Percentiles rank a stretch among this genome's conserved stretches.
Evolutionary conservation across 1,139 yeast species (phyloP).

Genomic region (Yamadazyma oceani): DNA sequence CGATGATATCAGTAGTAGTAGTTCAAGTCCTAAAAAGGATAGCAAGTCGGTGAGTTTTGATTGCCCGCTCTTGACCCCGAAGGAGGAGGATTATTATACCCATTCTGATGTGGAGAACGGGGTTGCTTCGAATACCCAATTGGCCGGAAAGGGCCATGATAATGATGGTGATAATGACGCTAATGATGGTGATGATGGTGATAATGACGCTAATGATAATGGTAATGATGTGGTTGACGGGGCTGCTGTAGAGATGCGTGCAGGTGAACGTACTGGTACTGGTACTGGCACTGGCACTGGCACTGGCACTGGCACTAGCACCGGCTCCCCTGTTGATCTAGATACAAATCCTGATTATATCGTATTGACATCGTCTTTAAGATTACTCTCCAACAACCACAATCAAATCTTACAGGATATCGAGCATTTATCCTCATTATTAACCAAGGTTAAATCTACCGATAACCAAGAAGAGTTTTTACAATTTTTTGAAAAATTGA

Average conservation of each 20-base stretch:
- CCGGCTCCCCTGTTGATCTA: constrained; percentile 15
- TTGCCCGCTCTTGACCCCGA: constrained; percentile 45
- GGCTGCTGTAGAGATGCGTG: no score
- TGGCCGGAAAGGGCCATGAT: constrained; percentile 2
- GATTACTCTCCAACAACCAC: constrained; percentile 28
- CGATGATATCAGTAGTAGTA: constrained; percentile 1
- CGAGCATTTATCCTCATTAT: constrained; percentile 29
- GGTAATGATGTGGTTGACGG: no score
- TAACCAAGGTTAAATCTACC: constrained; percentile 17
- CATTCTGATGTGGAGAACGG: constrained; percentile 3
- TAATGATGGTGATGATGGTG: constrained; percentile 5
- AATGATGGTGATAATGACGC: not conserved
- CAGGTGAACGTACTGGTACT: not conserved
- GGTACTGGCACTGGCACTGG: no score
- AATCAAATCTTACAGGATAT: constrained; percentile 32
- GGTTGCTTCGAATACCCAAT: not conserved
- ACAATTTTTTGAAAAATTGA: constrained; percentile 29
- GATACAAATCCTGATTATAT: constrained; percentile 40
- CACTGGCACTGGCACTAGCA: no score
- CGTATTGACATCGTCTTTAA: constrained; percentile 35
- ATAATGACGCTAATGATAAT: not conserved
- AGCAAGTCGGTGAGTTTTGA: constrained; percentile 18
- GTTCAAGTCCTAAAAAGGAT: constrained; percentile 1
- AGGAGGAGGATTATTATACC: constrained; percentile 36
- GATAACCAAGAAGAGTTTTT: constrained; percentile 26